Base-by-base conservation (phyloP, 495 filamentous ascomycete species). In the Hypomontagnella submonticulosa region DNA sequence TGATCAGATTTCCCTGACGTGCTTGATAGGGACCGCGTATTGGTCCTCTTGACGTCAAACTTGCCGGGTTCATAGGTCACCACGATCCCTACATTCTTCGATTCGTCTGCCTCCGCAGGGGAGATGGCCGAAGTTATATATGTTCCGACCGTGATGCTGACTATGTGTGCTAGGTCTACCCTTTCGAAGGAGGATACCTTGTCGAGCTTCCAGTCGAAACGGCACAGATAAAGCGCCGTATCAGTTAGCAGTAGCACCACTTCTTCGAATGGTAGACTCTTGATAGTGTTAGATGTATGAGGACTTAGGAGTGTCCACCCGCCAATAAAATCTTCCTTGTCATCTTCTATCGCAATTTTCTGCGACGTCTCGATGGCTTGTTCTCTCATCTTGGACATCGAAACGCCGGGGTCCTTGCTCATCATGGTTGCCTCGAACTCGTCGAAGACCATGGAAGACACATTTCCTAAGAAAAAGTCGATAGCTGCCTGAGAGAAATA, bases 401-500 rank as follows among this genome's bases (percentile, higher is more conserved):
- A 94, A 13, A 97, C 86, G 0, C 90, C 92, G 12, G 93, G 93
- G 68, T 99, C 95, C 18, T 88, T 87, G 48, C 85, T 90, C 83
- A 92, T 93, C 81, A 99, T 88, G 65, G 90, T 89, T 2, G 88
- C 84, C 72, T 96, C 91, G 67, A 97, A 99, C 52, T 99, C 95
- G 47, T 90, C 88, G 65, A 97, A 97, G 4, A 96, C 90, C 12
- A 85, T 80, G 1, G 85, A 84, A 0, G 89, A 90, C 13, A 95
- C 92, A 61, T 93, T 93, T 19, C 95, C 95, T 0, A 97, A 84
- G n/a, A 96, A 82, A 68, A 91, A 97, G 75, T 99, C 95, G 65
- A 97, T 97, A 41, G 89, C 90, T 0, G 92, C 90, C 73, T 99
- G 95, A 8, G 92, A 91, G 74, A 97, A 97, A 74, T 93, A 97